phyloP scores from a whole-genome alignment of 2,329 filamentous ascomycete genomes.

The Colletotrichum gloeosporioides region DNA sequence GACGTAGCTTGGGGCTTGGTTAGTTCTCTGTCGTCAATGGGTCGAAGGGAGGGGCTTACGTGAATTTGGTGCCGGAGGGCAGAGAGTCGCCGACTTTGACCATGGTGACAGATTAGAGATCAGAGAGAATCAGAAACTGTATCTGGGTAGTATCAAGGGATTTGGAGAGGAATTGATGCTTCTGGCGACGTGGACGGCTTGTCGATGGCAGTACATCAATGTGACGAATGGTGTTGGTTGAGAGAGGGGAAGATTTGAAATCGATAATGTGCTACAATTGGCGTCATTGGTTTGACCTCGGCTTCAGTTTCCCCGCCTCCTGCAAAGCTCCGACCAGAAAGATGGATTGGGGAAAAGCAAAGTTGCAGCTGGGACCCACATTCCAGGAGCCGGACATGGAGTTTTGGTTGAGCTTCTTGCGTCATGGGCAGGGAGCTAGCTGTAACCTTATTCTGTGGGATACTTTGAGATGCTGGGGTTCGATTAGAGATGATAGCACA shows the following conservation, averaged over 20 bases:
- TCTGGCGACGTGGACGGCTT: background rate
- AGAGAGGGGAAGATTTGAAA: background rate
- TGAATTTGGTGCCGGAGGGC: constrained; percentile 81
- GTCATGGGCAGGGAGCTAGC: background rate
- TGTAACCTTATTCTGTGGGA: background rate
- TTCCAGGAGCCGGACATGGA: background rate
- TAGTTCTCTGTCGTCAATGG: background rate
- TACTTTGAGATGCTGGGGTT: background rate
- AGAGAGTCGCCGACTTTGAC: constrained; percentile 83
- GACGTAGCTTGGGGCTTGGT: constrained; percentile 78
- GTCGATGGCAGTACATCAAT: background rate
- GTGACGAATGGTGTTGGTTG: background rate
- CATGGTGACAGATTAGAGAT: background rate
- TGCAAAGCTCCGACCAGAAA: background rate
- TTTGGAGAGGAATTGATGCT: background rate
- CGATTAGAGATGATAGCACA: background rate
- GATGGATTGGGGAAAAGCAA: background rate
- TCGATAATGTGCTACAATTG: background rate
- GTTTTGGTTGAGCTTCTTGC: background rate
- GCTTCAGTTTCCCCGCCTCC: background rate
- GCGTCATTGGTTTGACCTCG: background rate
- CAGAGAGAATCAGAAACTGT: background rate
- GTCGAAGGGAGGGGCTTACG: constrained; percentile 29
- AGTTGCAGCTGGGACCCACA: background rate
- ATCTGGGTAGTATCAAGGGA: background rate